Percentiles rank a stretch among this genome's conserved stretches.
These are phyloP conservation scores for Zarea fungicola DNA, from an alignment of 2,329 filamentous ascomycete genomes.

Conservation along the genomic window DNA sequence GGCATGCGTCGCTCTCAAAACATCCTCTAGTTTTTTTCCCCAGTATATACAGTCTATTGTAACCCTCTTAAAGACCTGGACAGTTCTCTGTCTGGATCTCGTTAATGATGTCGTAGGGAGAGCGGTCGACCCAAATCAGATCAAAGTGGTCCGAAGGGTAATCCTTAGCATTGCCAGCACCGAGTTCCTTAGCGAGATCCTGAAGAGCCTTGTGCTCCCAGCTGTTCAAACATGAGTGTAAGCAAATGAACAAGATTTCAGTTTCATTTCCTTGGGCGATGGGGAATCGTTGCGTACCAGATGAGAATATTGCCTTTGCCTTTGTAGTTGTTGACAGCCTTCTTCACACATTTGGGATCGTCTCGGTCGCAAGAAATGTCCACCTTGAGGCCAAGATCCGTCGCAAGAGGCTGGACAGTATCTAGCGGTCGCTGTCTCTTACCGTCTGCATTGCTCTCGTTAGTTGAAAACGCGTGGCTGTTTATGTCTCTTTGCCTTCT, in stretches of 20 bases:
- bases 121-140: constrained; percentile 53
- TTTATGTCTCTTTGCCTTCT: background rate
- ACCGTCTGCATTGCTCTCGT: constrained; percentile 36
- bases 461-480: no score
- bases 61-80: constrained; percentile 29
- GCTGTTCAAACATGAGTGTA: constrained; percentile 24
- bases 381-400: constrained; percentile 49
- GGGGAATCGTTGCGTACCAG: constrained; percentile 30
- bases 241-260: no score
- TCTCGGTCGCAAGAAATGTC: constrained; percentile 53
- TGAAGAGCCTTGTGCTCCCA: constrained; percentile 54
- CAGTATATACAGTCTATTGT: background rate
- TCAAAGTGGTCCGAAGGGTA: constrained; percentile 49
- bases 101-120: constrained; percentile 42
- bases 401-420: constrained; percentile 52
- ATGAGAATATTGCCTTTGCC: constrained; percentile 54
- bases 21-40: background rate
- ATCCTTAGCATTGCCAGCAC: constrained; percentile 40
- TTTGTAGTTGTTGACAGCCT: constrained; percentile 41
- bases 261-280: no score
- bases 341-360: constrained; percentile 48
- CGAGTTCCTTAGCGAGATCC: constrained; percentile 47
- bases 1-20: background rate
- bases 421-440: constrained; percentile 47
- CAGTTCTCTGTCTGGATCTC: constrained; percentile 45